Evolutionary conservation across 2,329 filamentous ascomycete species (phyloP).

Genomic region (Cyphellophora attinorum): DNA sequence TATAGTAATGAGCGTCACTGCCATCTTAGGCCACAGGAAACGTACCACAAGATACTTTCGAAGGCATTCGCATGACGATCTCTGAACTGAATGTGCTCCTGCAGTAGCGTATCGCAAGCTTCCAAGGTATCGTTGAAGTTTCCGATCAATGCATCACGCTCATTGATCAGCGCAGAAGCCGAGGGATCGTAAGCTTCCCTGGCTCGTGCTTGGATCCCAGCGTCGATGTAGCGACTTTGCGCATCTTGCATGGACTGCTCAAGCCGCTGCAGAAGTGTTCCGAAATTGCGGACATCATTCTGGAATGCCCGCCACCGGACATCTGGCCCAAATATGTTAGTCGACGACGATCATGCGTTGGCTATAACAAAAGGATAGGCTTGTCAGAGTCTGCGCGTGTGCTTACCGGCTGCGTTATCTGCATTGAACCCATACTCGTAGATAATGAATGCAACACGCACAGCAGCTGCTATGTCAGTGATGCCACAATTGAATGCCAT

Average conservation of each 20-base stretch:
- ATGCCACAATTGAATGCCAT: slow-evolving; percentile 2
- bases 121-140: slow-evolving; percentile 4
- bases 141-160: slow-evolving; percentile 3
- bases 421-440: slow-evolving; percentile 2
- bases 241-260: slow-evolving; percentile 3
- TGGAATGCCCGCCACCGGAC: slow-evolving; percentile 3
- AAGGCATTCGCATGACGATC: background rate
- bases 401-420: slow-evolving; percentile 6
- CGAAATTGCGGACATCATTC: slow-evolving; percentile 5
- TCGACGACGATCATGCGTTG: too few species aligned
- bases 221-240: slow-evolving; percentile 1
- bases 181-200: slow-evolving; percentile 3
- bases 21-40: too few species aligned
- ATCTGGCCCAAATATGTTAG: too few species aligned
- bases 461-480: slow-evolving; percentile 4
- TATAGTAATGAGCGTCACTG: background rate
- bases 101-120: slow-evolving; percentile 4
- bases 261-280: slow-evolving; percentile 3
- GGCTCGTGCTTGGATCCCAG: slow-evolving; percentile 1
- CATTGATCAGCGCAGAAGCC: slow-evolving; percentile 1
- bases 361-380: slow-evolving; percentile 1
- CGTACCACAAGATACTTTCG: slow-evolving; percentile 2
- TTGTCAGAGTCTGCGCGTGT: background rate
- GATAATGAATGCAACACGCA: slow-evolving; percentile 2
- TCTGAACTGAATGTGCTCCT: slow-evolving; percentile 1